Evolutionary conservation across 176 grass and related monocot genomes (phyloP).

Genomic region (Oryza glaberrima): DNA sequence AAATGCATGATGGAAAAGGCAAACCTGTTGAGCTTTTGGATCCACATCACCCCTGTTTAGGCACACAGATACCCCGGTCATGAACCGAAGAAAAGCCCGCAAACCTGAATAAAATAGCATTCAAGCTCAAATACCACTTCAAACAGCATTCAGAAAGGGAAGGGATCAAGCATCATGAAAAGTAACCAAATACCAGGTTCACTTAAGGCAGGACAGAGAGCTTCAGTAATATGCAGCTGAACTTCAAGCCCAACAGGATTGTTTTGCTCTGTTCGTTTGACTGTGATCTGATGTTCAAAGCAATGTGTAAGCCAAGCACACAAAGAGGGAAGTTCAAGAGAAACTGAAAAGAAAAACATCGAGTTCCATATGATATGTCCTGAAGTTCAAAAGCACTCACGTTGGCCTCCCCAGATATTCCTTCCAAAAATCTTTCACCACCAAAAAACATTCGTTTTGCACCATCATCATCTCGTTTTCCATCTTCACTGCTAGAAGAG

Average conservation of each 20-base stretch:
- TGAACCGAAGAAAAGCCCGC: constrained; percentile 92
- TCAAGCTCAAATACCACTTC: constrained; percentile 7
- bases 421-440: constrained; percentile 95
- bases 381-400: constrained; percentile 60
- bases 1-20: constrained; percentile 26
- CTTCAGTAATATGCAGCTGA: constrained; percentile 96
- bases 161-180: constrained; percentile 36
- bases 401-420: constrained; percentile 96
- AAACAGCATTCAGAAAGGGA: constrained; percentile 25
- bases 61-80: constrained; percentile 89
- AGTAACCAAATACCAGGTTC: constrained; percentile 81
- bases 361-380: constrained; percentile 32
- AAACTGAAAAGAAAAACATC: constrained; percentile 34
- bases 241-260: constrained; percentile 93
- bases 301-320: constrained; percentile 38
- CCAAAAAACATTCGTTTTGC: constrained; percentile 98
- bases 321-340: constrained; percentile 29
- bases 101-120: constrained; percentile 68
- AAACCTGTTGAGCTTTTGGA: constrained; percentile 88
- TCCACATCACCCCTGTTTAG: constrained; percentile 95
- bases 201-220: constrained; percentile 95
- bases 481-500: constrained; percentile 62
- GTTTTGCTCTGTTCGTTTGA: constrained; percentile 88
- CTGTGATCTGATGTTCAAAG: constrained; percentile 76
- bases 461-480: constrained; percentile 80